Percentiles rank a stretch among this genome's conserved stretches.
phyloP scores from a whole-genome alignment of 345 rosid genomes.

The Pistacia atlantica region DNA sequence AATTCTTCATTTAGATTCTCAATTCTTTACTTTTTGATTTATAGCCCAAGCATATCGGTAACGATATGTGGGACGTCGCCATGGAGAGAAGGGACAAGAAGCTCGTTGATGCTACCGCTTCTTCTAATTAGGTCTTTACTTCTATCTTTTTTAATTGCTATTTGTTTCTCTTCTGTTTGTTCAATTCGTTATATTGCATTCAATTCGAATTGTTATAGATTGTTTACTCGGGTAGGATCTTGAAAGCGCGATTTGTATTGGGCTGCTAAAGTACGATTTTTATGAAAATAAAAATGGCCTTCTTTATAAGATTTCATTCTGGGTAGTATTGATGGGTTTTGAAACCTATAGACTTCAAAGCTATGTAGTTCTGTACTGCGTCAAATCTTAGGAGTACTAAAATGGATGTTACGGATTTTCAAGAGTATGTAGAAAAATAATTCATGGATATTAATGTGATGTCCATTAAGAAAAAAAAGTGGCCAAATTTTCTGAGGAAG shows the following conservation, averaged over 20 bases:
- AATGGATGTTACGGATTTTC: background rate
- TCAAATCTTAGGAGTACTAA: no score
- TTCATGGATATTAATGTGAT: no score
- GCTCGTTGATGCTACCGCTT: conserved; percentile 54
- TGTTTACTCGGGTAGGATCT: background rate
- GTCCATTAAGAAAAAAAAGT: no score
- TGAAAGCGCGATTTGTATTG: background rate
- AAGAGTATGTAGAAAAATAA: background rate
- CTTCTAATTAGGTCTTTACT: conserved; percentile 41
- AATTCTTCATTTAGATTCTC: background rate
- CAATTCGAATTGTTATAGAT: background rate
- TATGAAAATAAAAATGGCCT: background rate
- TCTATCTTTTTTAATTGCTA: no score
- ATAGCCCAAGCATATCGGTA: conserved; percentile 92
- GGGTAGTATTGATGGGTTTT: background rate
- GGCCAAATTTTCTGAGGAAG: no score
- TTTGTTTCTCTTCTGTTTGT: conserved; percentile 12
- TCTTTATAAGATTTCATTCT: background rate
- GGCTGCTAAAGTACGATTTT: no score
- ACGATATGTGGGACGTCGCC: conserved; percentile 91
- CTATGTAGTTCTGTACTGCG: background rate
- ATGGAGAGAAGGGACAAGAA: conserved; percentile 96
- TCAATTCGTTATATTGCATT: background rate
- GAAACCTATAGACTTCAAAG: background rate
- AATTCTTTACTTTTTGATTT: background rate